Percentiles rank a stretch among this genome's conserved stretches.
Conservation (phyloP, 176 grass and related monocot genomes). For the Raddia guianensis region DNA sequence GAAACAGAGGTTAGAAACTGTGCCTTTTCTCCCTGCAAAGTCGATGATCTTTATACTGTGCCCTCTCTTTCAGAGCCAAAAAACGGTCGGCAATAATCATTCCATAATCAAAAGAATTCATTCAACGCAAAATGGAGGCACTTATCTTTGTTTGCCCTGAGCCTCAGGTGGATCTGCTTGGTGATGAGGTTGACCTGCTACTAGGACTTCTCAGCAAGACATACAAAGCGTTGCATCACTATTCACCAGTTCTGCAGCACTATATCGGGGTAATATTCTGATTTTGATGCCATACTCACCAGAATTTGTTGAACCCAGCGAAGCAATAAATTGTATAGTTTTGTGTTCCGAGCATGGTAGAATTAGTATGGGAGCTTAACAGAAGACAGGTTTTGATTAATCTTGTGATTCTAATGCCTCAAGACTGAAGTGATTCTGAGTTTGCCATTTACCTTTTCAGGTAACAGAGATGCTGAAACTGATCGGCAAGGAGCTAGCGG, state of each 20-base stretch:
- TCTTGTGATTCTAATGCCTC: neutral
- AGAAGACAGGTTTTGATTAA: neutral
- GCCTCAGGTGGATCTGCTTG: constrained; percentile 69
- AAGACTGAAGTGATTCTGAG: constrained; percentile 11
- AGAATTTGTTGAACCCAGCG: neutral
- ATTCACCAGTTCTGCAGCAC: constrained; percentile 52
- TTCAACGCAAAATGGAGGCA: neutral
- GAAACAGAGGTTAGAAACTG: constrained; percentile 64
- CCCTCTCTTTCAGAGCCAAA: neutral
- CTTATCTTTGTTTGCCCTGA: constrained; percentile 31
- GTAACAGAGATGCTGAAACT: constrained; percentile 49
- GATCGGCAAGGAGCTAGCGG: constrained; percentile 38
- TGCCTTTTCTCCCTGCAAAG: neutral
- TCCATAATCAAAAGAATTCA: neutral
- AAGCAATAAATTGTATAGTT: neutral
- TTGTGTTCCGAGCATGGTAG: neutral
- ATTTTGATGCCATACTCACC: neutral
- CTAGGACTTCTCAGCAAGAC: constrained; percentile 54
- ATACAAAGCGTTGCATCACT: constrained; percentile 45
- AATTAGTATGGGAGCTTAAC: neutral
- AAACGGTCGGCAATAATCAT: neutral
- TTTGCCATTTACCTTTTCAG: constrained; percentile 37
- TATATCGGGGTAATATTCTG: constrained; percentile 52
- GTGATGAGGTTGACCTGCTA: constrained; percentile 63
- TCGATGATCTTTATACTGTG: neutral